Conservation (phyloP, 2,329 filamentous ascomycete species). For the Trichophyton simii region DNA sequence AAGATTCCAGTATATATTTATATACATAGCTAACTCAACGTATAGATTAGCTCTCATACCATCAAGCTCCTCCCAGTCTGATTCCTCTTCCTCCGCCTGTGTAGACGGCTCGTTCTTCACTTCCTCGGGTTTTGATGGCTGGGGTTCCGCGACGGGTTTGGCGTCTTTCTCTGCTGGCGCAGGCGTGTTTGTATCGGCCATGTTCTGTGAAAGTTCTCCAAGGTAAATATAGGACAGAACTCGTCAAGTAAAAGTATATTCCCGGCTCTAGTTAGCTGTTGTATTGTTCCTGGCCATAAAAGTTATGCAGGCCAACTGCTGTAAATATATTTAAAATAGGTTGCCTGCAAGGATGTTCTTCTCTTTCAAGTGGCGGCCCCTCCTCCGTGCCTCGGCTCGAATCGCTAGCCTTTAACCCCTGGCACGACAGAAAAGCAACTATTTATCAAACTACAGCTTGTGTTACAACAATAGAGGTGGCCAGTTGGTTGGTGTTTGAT, state of each 20-base stretch:
- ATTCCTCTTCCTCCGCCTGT: slow-evolving; percentile 53
- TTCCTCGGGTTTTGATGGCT: neutral
- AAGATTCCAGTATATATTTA: neutral
- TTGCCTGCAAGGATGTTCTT: neutral
- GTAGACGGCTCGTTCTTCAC: neutral
- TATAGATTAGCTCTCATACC: slow-evolving; percentile 38
- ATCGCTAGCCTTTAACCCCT: neutral
- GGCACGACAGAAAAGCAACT: neutral
- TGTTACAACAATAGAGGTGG: no score
- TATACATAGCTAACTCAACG: neutral
- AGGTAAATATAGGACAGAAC: neutral
- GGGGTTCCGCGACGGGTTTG: neutral
- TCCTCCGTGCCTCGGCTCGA: neutral
- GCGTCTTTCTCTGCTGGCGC: neutral
- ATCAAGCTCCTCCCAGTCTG: slow-evolving; percentile 90
- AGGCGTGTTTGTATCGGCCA: neutral
- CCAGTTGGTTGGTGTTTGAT: neutral
- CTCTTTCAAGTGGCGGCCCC: neutral
- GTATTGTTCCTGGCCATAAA: neutral
- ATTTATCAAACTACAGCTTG: no score
- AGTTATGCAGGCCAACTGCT: neutral
- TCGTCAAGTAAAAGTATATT: neutral
- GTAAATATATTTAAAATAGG: neutral
- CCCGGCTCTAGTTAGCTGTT: neutral
- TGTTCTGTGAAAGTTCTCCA: neutral